Conservation (phyloP, 345 rosid species). For the Crucihimalaya himalaica region DNA sequence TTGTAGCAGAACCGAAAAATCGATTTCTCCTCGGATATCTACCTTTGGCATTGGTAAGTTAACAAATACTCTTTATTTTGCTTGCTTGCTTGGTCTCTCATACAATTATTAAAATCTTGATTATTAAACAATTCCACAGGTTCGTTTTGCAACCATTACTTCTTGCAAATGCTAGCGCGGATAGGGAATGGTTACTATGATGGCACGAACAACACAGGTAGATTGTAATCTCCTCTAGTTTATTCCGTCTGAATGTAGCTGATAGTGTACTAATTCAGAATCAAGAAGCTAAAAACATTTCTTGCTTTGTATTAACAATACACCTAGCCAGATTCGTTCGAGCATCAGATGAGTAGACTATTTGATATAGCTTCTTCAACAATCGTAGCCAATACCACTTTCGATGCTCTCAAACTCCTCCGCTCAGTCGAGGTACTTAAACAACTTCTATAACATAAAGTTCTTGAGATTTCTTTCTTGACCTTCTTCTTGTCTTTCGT, state of each 20-base stretch:
- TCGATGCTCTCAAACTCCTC: constrained; percentile 54
- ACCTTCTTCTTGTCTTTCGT: constrained; percentile 23
- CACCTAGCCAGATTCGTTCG: constrained; percentile 63
- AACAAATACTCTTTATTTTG: background rate
- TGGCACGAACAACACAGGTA: constrained; percentile 69
- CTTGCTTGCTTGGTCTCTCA: background rate
- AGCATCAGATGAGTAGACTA: constrained; percentile 55
- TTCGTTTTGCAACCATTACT: constrained; percentile 81
- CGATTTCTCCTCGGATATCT: constrained; percentile 68
- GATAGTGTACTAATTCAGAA: background rate
- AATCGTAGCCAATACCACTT: constrained; percentile 51
- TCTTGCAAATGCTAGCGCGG: constrained; percentile 77
- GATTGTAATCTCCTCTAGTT: background rate
- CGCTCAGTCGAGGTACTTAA: constrained; percentile 69
- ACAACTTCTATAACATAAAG: constrained; percentile 5
- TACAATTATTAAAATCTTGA: constrained; percentile 8
- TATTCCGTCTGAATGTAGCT: background rate
- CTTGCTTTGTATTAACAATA: constrained; percentile 18
- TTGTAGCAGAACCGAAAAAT: constrained; percentile 41
- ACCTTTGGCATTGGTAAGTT: constrained; percentile 85
- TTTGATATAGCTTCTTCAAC: constrained; percentile 60
- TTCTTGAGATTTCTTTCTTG: constrained; percentile 13
- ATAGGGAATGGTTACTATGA: constrained; percentile 76
- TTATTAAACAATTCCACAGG: constrained; percentile 46
- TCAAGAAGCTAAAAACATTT: constrained; percentile 14